Percentiles rank a stretch among this genome's conserved stretches.
phyloP scores from a whole-genome alignment of 2,329 filamentous ascomycete species.

The Penicillium vulpinum region DNA sequence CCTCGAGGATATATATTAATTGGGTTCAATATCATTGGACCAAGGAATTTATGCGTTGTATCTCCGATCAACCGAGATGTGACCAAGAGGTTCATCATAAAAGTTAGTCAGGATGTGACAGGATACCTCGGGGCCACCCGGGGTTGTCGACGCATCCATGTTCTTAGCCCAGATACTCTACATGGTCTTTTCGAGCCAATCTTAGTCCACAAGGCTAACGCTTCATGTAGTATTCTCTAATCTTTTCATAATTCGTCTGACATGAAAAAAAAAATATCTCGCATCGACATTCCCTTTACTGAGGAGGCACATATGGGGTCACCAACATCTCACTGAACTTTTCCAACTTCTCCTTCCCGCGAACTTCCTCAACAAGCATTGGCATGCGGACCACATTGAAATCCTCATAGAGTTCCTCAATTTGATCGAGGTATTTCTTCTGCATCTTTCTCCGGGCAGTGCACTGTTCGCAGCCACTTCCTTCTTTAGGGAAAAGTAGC shows the following conservation, averaged over 20 bases:
- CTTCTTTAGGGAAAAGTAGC: slow-evolving; percentile 84
- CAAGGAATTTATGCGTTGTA: not conserved
- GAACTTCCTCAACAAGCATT: slow-evolving; percentile 88
- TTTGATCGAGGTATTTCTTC: slow-evolving; percentile 98
- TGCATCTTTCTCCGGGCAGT: slow-evolving; percentile 96
- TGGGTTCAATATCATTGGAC: not conserved
- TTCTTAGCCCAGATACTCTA: not conserved
- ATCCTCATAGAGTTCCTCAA: slow-evolving; percentile 96
- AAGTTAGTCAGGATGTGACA: not conserved
- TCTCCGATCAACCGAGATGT: not conserved
- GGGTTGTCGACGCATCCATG: not conserved
- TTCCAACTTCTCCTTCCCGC: slow-evolving; percentile 91
- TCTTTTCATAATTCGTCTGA: slow-evolving; percentile 41
- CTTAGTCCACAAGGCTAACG: slow-evolving; percentile 5
- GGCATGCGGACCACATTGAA: slow-evolving; percentile 99
- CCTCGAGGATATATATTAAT: not conserved
- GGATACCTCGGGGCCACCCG: too few relatives aligned
- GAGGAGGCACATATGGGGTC: slow-evolving; percentile 1
- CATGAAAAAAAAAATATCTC: slow-evolving; percentile 17
- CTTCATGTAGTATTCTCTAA: slow-evolving; percentile 38
- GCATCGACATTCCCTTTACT: slow-evolving; percentile 8
- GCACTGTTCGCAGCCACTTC: slow-evolving; percentile 89
- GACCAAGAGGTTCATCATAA: not conserved
- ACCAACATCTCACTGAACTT: slow-evolving; percentile 53
- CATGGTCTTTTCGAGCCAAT: not conserved